Base-by-base conservation (phyloP, 148 eudicot genomes). In the Polygonum aviculare region DNA sequence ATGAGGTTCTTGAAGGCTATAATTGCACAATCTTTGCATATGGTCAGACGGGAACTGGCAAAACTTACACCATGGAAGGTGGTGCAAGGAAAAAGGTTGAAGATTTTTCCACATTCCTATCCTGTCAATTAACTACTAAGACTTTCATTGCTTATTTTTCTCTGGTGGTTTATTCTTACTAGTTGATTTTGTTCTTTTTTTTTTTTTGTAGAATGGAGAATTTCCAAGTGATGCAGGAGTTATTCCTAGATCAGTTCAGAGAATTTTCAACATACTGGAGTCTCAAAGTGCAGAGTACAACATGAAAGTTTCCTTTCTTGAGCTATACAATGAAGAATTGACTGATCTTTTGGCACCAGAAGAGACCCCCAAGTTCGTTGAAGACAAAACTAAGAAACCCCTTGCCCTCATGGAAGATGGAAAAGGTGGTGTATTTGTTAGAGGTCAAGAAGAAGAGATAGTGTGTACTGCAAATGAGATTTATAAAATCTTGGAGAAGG, bases 391-490 rank as follows among this genome's bases (percentile, higher is more conserved):
- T 22, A 96, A 93, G 89, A 96, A 96, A 82, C 98, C 99, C 10
- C 83, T 96, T 80, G 99, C 99, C 21, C 93, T 96, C 5, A 96
- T 96, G 99, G 99, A 96, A 82, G 99, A 96, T 81, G 99, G 99
- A 73, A 96, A 93, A 83, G 98, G 98, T 60, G 94, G 98, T 79
- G 99, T 96, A 35, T 81, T 93, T 79, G 95, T 96, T 60, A 86
- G 99, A 83, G 99, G 98, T 36, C 84, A 90, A 85, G 99, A 96
- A 82, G 99, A 96, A 76, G 99, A 96, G 85, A 87, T 96, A 52
- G 99, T 96, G 21, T 83, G 87, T 76, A 89, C 93, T 74, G 99
- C 99, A 12, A 89, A 93, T 81, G 99, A 96, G 77, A 96, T 96
- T 79, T 96, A 96, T 83, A 96, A 89, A 82, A 91, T 96, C 71